These are phyloP conservation scores for Nothophytophthora sp. DNA, from an alignment of 352 stramenopile genomes.

Conservation along the genomic window DNA sequence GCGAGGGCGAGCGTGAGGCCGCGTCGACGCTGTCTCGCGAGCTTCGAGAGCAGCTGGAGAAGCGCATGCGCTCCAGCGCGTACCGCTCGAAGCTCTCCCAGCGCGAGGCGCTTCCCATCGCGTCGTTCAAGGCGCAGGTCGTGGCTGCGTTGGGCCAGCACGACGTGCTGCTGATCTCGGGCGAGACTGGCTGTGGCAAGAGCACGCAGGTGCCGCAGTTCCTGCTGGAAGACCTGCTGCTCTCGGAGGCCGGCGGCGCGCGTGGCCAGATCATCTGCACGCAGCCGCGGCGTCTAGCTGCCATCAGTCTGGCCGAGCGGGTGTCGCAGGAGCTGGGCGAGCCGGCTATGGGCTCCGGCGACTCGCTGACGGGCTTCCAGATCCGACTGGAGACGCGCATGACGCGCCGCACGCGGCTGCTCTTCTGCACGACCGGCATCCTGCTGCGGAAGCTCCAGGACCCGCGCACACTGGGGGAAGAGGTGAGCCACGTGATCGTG, in stretches of 20 bases:
- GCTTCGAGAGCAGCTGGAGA: constrained; percentile 38
- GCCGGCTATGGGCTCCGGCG: constrained; percentile 42
- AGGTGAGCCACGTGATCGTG: constrained; percentile 97
- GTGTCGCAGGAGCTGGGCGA: constrained; percentile 95
- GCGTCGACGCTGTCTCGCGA: constrained; percentile 29
- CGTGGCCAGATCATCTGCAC: constrained; percentile 95
- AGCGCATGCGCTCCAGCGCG: constrained; percentile 31
- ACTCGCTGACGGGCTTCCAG: constrained; percentile 89
- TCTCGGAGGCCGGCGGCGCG: constrained; percentile 52
- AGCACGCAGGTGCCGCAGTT: constrained; percentile 98
- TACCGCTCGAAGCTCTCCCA: constrained; percentile 46
- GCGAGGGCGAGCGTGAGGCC: constrained; percentile 17
- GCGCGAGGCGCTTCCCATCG: constrained; percentile 78
- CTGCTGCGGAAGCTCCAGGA: constrained; percentile 92
- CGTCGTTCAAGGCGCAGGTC: constrained; percentile 76
- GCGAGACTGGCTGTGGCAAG: constrained; percentile 95
- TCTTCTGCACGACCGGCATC: constrained; percentile 97
- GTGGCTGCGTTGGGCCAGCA: constrained; percentile 71
- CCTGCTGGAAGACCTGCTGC: constrained; percentile 91
- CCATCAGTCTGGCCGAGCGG: constrained; percentile 93
- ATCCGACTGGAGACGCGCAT: constrained; percentile 93
- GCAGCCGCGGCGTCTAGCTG: constrained; percentile 95
- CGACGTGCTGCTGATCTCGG: constrained; percentile 94
- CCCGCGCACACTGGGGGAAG: constrained; percentile 66
- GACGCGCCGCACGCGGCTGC: constrained; percentile 82